Conservation (phyloP, 2,329 filamentous ascomycete species). For the Aspergillus sp. region DNA sequence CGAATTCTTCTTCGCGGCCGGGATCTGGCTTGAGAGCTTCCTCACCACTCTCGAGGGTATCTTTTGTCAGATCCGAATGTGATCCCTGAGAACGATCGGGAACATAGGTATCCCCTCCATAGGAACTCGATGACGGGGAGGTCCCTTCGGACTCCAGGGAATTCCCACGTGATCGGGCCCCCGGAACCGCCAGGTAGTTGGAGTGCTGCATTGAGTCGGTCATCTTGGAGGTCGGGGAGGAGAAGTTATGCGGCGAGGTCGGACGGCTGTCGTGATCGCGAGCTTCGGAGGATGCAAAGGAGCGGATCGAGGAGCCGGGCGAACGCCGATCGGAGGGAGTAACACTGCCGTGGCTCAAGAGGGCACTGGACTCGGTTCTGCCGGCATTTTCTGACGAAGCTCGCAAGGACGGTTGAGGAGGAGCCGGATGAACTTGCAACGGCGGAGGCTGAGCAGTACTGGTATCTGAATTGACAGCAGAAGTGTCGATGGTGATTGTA, state of each 20-base stretch:
- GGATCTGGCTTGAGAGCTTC: constrained; percentile 62
- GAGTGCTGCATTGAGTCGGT: constrained; percentile 42
- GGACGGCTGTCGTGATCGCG: constrained; percentile 49
- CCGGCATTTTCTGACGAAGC: constrained; percentile 31
- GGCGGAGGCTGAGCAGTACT: constrained; percentile 25
- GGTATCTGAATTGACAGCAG: constrained; percentile 37
- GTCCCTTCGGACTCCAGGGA: constrained; percentile 57
- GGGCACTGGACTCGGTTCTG: constrained; percentile 19
- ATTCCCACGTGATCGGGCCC: constrained; percentile 54
- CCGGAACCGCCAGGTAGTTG: constrained; percentile 57
- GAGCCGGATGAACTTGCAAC: constrained; percentile 27
- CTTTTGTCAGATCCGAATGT: constrained; percentile 35
- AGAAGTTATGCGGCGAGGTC: constrained; percentile 60
- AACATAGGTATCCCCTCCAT: constrained; percentile 48
- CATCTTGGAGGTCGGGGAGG: constrained; percentile 50
- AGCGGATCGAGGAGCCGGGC: constrained; percentile 43
- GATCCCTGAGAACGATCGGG: constrained; percentile 36
- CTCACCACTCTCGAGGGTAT: constrained; percentile 50
- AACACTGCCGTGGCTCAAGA: constrained; percentile 23
- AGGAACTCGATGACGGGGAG: constrained; percentile 44
- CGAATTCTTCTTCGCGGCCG: constrained; percentile 61
- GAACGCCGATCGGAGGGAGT: constrained; percentile 45
- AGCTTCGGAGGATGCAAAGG: constrained; percentile 51
- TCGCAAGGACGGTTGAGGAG: constrained; percentile 28
- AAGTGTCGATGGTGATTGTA: constrained; percentile 51